Conservation (phyloP, 257 asterid genomes). For the Jasminum sambac region DNA sequence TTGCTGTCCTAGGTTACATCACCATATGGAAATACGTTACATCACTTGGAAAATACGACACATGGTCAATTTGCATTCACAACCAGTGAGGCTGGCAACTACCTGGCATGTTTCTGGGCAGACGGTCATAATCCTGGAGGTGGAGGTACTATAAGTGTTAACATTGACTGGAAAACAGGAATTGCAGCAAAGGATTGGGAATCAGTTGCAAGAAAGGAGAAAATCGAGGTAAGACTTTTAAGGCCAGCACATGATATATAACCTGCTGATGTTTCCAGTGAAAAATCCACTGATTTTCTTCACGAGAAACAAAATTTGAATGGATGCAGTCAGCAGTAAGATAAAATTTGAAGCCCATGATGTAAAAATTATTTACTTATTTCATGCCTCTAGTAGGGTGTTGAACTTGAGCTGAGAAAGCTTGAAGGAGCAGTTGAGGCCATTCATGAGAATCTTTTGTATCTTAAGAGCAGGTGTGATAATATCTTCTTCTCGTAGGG, state of each 20-base stretch:
- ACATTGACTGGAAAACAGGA: slow-evolving; percentile 88
- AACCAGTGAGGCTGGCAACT: slow-evolving; percentile 73
- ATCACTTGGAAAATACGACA: slow-evolving; percentile 67
- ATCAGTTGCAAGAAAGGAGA: slow-evolving; percentile 86
- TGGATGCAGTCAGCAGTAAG: background rate
- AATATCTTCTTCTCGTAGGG: slow-evolving; percentile 4
- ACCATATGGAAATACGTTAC: slow-evolving; percentile 75
- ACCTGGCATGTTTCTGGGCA: slow-evolving; percentile 80
- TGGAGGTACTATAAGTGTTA: slow-evolving; percentile 56
- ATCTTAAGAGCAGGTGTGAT: slow-evolving; percentile 68
- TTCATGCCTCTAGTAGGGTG: slow-evolving; percentile 54
- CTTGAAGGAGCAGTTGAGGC: slow-evolving; percentile 92
- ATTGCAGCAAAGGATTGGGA: slow-evolving; percentile 95
- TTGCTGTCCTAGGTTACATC: slow-evolving; percentile 59
- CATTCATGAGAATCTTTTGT: slow-evolving; percentile 73
- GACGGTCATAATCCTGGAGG: slow-evolving; percentile 46
- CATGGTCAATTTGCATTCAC: slow-evolving; percentile 89
- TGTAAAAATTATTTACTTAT: slow-evolving; percentile 22
- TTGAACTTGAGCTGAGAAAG: slow-evolving; percentile 86
- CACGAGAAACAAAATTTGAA: background rate
- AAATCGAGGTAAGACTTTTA: slow-evolving; percentile 60
- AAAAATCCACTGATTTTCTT: background rate
- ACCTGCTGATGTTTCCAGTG: slow-evolving; percentile 1
- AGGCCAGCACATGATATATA: background rate
- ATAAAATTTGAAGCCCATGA: slow-evolving; percentile 10